Base-by-base conservation (phyloP, 2,329 filamentous ascomycete genomes). In the Trichoderma hamatum region DNA sequence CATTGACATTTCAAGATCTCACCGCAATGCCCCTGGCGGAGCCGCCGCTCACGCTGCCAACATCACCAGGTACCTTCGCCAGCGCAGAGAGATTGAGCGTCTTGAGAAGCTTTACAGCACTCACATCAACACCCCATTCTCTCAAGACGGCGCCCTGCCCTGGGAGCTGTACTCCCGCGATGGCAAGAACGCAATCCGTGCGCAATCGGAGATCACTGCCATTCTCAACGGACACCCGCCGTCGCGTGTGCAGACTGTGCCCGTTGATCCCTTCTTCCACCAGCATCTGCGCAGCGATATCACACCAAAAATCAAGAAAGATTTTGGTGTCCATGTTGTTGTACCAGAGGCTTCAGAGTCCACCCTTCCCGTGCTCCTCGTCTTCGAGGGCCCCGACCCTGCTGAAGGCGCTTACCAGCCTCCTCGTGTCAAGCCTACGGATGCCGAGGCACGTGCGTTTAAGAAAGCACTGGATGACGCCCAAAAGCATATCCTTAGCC, bases 161-260 rank as follows among this genome's bases (percentile, higher is more conserved):
- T 97, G 94, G 93, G 91, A 97, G 78, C 87, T 98, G 67, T 97
- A 94, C 80, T 92, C 93, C 7, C 88, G 91, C 46, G 92, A 97
- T 75, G 90, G 90, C 72, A 96, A 96, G 84, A 96, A 94, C 76
- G 87, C 88, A 32, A 88, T 92, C 76, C 89, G 90, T 74, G 92
- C 91, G 9, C 90, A 92, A 75, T 87, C 88, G 7, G 92, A 94
- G 74, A 90, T 96, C 75, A 90, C 88, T 77, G 88, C 87, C 74
- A 87, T 96, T 69, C 88, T 95, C 73, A 87, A 87, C 70, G 88
- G 88, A 60, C 91, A 94, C 76, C 92, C 92, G 52, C 92, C 92
- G 3, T 86, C 89, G 46, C 88, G 92, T 71, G 87, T 96, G 78
- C 83, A 85, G 26, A 86, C 88, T 13, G 78, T 94, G 14, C 79